These are phyloP conservation scores for Trichoderma cornu-damae DNA, from an alignment of 2,329 filamentous ascomycete species.

Conservation along the genomic window DNA sequence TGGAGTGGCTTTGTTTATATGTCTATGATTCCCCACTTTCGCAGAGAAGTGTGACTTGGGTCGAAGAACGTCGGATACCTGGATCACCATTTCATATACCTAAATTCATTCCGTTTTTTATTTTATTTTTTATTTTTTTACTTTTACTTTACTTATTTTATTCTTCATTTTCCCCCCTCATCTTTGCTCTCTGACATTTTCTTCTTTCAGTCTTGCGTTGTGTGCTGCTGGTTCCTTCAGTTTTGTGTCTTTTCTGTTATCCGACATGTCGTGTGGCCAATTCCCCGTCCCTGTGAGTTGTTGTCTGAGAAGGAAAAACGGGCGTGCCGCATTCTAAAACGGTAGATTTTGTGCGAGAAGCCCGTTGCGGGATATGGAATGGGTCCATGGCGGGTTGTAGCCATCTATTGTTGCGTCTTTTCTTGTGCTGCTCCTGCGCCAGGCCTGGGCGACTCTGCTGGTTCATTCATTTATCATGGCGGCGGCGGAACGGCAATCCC, in stretches of 20 bases:
- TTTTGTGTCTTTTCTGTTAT: not conserved
- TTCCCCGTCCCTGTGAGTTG: not conserved
- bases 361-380: not conserved
- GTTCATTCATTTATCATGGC: not conserved
- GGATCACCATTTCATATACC: conserved; percentile 33
- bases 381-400: not conserved
- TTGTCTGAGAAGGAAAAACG: not conserved
- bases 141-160: too few species aligned
- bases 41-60: conserved; percentile 29
- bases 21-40: conserved; percentile 39
- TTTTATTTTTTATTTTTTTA: conserved; percentile 2
- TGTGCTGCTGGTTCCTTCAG: not conserved
- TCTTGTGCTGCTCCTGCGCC: not conserved
- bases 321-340: not conserved
- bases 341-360: not conserved
- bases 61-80: conserved; percentile 28
- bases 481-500: not conserved
- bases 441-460: not conserved
- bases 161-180: too few species aligned
- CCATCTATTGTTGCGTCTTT: not conserved
- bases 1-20: conserved; percentile 32
- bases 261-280: not conserved
- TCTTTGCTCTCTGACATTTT: too few species aligned
- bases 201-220: not conserved
- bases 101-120: conserved; percentile 30